Evolutionary conservation across 2,329 filamentous ascomycete genomes (phyloP).

Genomic region (Apiospora saccharicola): DNA sequence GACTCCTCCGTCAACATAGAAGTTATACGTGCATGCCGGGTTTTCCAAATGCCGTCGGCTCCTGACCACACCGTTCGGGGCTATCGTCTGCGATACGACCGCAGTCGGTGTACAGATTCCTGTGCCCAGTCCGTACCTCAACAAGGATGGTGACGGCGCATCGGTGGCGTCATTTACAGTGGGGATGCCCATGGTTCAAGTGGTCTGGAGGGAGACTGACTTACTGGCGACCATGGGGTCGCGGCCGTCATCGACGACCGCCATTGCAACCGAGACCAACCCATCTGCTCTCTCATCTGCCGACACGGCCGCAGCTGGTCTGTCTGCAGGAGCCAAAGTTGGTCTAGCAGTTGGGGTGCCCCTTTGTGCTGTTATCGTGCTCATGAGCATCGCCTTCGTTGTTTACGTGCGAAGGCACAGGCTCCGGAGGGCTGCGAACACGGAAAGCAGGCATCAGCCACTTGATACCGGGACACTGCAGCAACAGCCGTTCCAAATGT

Average conservation of each 20-base stretch:
- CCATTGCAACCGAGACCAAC: constrained; percentile 13
- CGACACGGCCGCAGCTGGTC: neutral
- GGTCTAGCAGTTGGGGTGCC: constrained; percentile 22
- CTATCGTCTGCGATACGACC: neutral
- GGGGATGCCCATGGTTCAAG: neutral
- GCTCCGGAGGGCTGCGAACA: neutral
- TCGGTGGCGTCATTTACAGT: neutral
- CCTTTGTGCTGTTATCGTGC: constrained; percentile 20
- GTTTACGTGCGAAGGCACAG: constrained; percentile 7
- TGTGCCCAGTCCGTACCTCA: neutral
- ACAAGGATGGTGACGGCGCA: neutral
- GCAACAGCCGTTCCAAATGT: neutral
- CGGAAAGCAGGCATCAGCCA: neutral
- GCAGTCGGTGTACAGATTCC: neutral
- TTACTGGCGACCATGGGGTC: constrained; percentile 21
- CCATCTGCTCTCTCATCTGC: neutral
- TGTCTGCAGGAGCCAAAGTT: constrained; percentile 21
- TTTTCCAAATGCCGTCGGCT: neutral
- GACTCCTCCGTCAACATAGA: neutral
- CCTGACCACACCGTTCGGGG: neutral
- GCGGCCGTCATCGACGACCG: constrained; percentile 21
- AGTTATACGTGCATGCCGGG: neutral
- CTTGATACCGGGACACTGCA: neutral
- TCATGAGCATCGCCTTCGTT: constrained; percentile 1
- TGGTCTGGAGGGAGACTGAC: constrained; percentile 16